Conservation (phyloP, 192 early-diverging fungal species). For the Umbelopsis sp. region DNA sequence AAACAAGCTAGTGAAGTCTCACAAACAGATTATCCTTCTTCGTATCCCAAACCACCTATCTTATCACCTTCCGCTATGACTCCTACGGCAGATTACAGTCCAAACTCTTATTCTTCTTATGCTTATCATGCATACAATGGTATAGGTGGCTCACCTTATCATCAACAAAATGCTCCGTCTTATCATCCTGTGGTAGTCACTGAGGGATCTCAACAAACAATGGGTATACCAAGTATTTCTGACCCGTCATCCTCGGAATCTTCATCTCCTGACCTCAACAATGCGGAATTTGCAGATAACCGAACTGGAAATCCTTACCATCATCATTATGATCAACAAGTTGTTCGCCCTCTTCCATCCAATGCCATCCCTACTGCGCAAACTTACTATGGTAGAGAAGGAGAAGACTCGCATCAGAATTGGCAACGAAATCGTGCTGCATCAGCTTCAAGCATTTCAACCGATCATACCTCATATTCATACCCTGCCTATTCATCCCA, state of each 20-base stretch:
- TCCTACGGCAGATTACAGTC: not conserved
- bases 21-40: not conserved
- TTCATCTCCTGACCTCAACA: conserved; percentile 39
- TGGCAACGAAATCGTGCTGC: conserved; percentile 13
- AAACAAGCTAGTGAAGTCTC: not conserved
- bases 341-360: not conserved
- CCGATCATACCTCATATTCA: not conserved
- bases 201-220: conserved; percentile 21
- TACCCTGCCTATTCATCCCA: not conserved
- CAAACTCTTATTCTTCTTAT: not conserved
- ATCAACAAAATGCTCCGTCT: conserved; percentile 28
- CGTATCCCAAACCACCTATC: conserved; percentile 15
- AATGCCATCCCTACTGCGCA: not conserved
- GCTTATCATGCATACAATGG: not conserved
- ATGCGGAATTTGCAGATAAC: conserved; percentile 22
- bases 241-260: conserved; percentile 38
- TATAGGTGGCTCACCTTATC: not conserved
- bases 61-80: not conserved
- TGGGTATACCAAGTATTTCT: conserved; percentile 41
- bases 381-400: conserved; percentile 1
- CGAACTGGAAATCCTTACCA: conserved; percentile 13
- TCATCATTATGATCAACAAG: conserved; percentile 1
- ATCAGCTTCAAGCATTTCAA: not conserved
- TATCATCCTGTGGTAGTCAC: conserved; percentile 26
- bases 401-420: not conserved